phyloP scores from a whole-genome alignment of 2,329 filamentous ascomycete genomes.

The Pezicula neosporulosa region DNA sequence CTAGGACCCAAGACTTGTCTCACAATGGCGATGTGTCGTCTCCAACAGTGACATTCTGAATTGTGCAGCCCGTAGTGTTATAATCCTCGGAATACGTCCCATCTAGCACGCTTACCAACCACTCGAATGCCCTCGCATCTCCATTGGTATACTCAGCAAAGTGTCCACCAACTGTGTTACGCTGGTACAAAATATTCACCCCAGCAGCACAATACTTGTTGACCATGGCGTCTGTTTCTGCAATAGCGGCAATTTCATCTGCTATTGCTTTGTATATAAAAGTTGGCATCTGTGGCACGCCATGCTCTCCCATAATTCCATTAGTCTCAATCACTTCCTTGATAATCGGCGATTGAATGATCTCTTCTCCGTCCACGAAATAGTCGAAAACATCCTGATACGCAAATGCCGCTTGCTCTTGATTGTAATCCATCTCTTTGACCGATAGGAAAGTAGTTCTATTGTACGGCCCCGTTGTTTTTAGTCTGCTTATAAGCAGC shows the following conservation, averaged over 20 bases:
- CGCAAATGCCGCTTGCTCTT: conserved; percentile 24
- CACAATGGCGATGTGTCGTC: too few species aligned
- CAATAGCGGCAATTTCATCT: conserved; percentile 41
- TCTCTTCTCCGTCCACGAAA: conserved; percentile 33
- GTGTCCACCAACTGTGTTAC: conserved; percentile 40
- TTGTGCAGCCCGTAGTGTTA: too few species aligned
- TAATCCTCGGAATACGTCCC: background rate
- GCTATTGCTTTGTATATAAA: conserved; percentile 45
- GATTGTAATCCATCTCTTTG: conserved; percentile 20
- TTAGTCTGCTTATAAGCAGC: conserved; percentile 12
- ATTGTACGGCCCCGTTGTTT: conserved; percentile 25
- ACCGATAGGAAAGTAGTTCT: conserved; percentile 30
- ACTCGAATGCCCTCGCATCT: conserved; percentile 27
- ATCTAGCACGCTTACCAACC: conserved; percentile 17
- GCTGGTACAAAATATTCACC: conserved; percentile 38
- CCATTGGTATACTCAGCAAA: conserved; percentile 33
- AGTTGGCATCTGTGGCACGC: conserved; percentile 41
- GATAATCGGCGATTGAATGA: conserved; percentile 6
- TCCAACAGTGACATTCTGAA: too few species aligned
- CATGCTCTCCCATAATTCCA: conserved; percentile 25
- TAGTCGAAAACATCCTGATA: conserved; percentile 35
- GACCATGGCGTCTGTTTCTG: conserved; percentile 40
- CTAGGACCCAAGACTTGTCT: too few species aligned
- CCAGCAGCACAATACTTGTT: conserved; percentile 36
- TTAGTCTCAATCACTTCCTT: background rate